Evolutionary conservation across 768 basidiomycete species (phyloP), one percentile per base, ranked within the genome.

Genomic region (Xerocomellus amylosporus): DNA sequence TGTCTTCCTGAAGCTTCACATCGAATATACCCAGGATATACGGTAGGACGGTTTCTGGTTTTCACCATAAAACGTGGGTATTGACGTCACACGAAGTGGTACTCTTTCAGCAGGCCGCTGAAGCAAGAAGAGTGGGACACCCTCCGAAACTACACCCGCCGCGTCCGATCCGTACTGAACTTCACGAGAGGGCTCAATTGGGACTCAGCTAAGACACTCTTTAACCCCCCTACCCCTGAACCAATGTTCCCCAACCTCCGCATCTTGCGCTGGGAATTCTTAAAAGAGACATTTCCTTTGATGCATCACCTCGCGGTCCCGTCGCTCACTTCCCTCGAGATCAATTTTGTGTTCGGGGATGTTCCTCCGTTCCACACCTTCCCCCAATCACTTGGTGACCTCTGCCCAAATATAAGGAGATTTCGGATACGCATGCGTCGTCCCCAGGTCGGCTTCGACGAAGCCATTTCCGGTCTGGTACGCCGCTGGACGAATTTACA

Each of bases 181-280:
- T 48, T 61, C 14, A 60, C 61, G 14, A 43, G 42, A 33, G 62
- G 54, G 42, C 61, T 64, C 42, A 46, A 56, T 17, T 61, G 54
- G 53, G 59, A 61, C 6, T 61, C 58, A 12, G 54, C 64, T 13
- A 64, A 54, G 10, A 49, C 37, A 9, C 46, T 63, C n/a, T 45
- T 60, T 19, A 40, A 64, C 22, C 62, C 61, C 37, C 51, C 62
- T 17, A 47, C 48, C 19, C 36, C 49, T 13, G 61, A 49, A 8
- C 62, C 61, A 28, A 22, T 62, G 38, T 62, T 62, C 24, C 61
- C 61, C 7, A 59, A 63, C 36, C 61, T 62, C 28, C 61, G 61
- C n/a, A 17, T 40, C 3, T n/a, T 62, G 45, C 61, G 48, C n/a
- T 62, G 61, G 61, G 61, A 62, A 22, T 62, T 63, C 38, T 19